Evolutionary conservation across 2,329 filamentous ascomycete genomes (phyloP).

Genomic region (Diaporthe australafricana): DNA sequence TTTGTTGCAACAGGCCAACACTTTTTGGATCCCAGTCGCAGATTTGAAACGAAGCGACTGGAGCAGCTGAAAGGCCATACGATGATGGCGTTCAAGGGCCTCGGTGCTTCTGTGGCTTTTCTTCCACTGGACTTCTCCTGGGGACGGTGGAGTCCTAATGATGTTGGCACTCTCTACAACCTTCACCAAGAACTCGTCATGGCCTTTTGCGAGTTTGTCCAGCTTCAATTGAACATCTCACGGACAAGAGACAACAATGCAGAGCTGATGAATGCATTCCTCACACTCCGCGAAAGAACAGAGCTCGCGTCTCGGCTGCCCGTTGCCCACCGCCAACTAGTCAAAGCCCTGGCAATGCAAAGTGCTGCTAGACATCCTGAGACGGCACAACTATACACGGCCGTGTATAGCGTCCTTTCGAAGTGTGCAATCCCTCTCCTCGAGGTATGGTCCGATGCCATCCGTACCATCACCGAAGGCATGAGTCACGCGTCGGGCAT

Average conservation of each 20-base stretch:
- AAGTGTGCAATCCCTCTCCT: neutral
- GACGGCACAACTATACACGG: neutral
- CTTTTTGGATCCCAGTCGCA: neutral
- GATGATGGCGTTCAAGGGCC: slow-evolving; percentile 50
- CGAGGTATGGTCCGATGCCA: neutral
- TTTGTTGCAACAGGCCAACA: neutral
- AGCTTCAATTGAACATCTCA: neutral
- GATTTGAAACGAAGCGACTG: slow-evolving; percentile 35
- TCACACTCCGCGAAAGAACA: neutral
- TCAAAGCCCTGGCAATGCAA: neutral
- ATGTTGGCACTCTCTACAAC: slow-evolving; percentile 52
- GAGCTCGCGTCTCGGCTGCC: neutral
- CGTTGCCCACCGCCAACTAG: neutral
- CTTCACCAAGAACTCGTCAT: neutral
- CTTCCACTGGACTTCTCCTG: slow-evolving; percentile 59
- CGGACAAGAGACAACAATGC: neutral
- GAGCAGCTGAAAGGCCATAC: slow-evolving; percentile 47
- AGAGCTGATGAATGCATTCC: slow-evolving; percentile 47
- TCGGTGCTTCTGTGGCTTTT: slow-evolving; percentile 55
- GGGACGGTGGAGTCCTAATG: slow-evolving; percentile 57
- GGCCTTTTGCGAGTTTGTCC: neutral
- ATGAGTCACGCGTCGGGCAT: neutral
- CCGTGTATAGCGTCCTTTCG: neutral
- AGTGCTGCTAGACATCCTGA: neutral
- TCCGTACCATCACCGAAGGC: neutral